Conservation (phyloP, 352 stramenopile genomes). For the Pythium insidiosum region DNA sequence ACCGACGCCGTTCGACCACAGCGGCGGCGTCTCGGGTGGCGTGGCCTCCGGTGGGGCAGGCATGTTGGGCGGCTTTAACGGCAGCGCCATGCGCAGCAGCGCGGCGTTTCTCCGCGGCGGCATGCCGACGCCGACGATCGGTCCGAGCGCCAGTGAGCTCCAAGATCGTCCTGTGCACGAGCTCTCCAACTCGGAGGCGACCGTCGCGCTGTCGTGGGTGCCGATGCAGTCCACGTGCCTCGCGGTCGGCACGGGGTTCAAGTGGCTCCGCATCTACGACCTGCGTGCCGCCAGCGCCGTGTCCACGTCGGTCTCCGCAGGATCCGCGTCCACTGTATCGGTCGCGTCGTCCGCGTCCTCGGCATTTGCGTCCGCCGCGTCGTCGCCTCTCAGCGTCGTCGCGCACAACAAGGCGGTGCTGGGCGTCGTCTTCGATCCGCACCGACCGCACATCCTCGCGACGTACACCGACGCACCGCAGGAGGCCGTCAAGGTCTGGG, state of each 20-base stretch:
- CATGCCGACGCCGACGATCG: no score
- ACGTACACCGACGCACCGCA: conserved; percentile 80
- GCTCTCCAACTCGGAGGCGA: conserved; percentile 79
- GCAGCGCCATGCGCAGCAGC: conserved; percentile 2
- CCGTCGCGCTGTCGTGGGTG: conserved; percentile 75
- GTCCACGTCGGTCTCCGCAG: no score
- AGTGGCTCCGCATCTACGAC: conserved; percentile 85
- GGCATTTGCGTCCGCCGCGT: no score
- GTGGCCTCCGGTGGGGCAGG: neutral
- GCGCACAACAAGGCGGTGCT: conserved; percentile 82
- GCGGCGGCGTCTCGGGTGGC: neutral
- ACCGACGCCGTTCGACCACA: neutral
- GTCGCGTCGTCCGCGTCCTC: no score
- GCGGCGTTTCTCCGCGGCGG: neutral
- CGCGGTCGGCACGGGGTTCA: conserved; percentile 79
- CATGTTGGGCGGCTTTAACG: conserved; percentile 2
- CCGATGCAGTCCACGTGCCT: conserved; percentile 74
- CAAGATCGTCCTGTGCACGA: conserved; percentile 67
- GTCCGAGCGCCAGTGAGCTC: conserved; percentile 8
- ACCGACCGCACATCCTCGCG: conserved; percentile 73
- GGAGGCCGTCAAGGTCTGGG: conserved; percentile 81
- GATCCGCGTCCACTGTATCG: no score
- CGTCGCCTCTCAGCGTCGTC: conserved; percentile 69
- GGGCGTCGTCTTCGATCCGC: conserved; percentile 72
- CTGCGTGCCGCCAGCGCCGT: conserved; percentile 34